These are phyloP conservation scores for Pelargonium australe DNA, from an alignment of 441 rosid genomes.

Conservation along the genomic window DNA sequence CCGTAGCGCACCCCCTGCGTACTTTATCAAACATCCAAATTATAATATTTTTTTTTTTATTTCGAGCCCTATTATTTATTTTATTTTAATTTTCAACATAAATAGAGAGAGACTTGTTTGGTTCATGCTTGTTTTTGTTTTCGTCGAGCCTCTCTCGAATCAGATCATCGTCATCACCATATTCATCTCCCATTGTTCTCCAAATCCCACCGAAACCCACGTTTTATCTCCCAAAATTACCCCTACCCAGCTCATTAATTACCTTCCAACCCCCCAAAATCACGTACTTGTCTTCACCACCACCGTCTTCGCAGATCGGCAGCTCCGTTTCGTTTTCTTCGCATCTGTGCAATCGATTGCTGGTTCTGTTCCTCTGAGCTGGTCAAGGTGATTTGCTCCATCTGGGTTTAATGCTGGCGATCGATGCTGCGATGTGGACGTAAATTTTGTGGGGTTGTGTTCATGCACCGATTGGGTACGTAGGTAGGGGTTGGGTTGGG, in stretches of 20 bases:
- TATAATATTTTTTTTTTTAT: no score
- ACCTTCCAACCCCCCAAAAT: neutral
- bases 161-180: neutral
- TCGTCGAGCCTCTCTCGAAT: conserved; percentile 4
- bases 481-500: neutral
- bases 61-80: neutral
- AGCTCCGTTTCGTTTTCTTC: no score
- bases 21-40: neutral
- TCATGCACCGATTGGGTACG: neutral
- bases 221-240: neutral
- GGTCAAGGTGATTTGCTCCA: neutral
- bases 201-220: neutral
- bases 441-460: neutral
- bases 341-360: neutral
- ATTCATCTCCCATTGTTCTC: neutral
- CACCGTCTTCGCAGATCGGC: neutral
- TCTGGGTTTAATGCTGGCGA: neutral
- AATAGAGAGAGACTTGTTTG: neutral
- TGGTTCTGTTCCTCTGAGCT: neutral
- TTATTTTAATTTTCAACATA: neutral
- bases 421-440: neutral
- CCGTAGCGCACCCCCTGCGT: neutral
- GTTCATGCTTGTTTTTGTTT: neutral
- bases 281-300: neutral
- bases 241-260: neutral